Conservation (phyloP, 208 protist genomes). For the Leptomonas pyrrhocoris region DNA sequence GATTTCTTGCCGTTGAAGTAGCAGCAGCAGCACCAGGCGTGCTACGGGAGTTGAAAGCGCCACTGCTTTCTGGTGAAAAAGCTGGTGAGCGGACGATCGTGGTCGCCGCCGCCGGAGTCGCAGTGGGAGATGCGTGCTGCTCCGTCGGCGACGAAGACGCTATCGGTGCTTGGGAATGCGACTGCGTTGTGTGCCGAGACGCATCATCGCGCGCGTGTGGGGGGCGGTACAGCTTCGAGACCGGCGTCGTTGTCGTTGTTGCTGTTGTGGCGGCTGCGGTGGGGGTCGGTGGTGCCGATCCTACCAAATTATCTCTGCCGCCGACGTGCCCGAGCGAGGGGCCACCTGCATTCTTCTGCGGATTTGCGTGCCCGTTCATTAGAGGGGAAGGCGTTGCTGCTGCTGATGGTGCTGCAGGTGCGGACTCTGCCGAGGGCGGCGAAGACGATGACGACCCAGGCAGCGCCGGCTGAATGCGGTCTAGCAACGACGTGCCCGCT, state of each 20-base stretch:
- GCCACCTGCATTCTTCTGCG: neutral
- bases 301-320: neutral
- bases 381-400: neutral
- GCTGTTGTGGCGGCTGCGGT: neutral
- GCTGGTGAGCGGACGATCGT: neutral
- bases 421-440: neutral
- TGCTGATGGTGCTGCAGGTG: neutral
- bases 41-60: neutral
- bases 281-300: neutral
- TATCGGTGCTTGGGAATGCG: neutral
- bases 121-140: neutral
- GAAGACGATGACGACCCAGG: neutral
- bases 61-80: neutral
- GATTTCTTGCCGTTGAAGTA: neutral
- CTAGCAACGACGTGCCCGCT: conserved; percentile 20
- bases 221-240: conserved; percentile 27
- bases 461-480: conserved; percentile 14
- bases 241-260: neutral
- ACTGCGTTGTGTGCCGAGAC: neutral
- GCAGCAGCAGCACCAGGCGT: conserved; percentile 5
- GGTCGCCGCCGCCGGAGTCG: no score
- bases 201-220: conserved; percentile 29
- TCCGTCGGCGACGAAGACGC: neutral
- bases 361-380: neutral
- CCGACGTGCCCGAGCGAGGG: neutral